These are phyloP conservation scores for Lachancea sp. DNA, from an alignment of 805 yeast species.

Conservation along the genomic window DNA sequence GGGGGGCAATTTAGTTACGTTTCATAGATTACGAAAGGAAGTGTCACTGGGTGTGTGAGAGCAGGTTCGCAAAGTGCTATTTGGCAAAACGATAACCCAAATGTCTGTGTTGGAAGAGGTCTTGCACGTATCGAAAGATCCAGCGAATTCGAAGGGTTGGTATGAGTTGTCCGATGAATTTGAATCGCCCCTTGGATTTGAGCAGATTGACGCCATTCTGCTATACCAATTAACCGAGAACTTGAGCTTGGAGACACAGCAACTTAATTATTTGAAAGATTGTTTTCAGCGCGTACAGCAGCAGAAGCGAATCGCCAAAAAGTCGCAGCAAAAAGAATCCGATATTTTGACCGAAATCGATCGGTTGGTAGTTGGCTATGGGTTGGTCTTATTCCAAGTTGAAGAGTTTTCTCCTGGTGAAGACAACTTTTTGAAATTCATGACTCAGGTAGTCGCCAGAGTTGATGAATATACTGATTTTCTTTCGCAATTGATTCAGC, in stretches of 20 bases:
- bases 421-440: slow-evolving; percentile 16
- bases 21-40: no score
- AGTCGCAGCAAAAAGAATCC: slow-evolving; percentile 36
- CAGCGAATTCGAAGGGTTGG: slow-evolving; percentile 9
- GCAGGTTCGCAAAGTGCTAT: no score
- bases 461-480: slow-evolving; percentile 38
- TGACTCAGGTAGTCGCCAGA: slow-evolving; percentile 27
- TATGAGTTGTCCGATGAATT: slow-evolving; percentile 12
- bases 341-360: slow-evolving; percentile 43
- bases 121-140: slow-evolving; percentile 20
- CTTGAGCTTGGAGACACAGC: slow-evolving; percentile 18
- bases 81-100: no score
- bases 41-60: no score
- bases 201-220: slow-evolving; percentile 27
- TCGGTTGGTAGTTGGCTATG: slow-evolving; percentile 43
- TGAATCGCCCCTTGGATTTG: slow-evolving; percentile 13
- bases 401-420: slow-evolving; percentile 42
- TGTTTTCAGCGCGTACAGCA: slow-evolving; percentile 28
- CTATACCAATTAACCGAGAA: slow-evolving; percentile 32
- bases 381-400: slow-evolving; percentile 59
- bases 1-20: no score
- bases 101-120: slow-evolving; percentile 27
- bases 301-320: slow-evolving; percentile 40
- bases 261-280: slow-evolving; percentile 25
- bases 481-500: slow-evolving; percentile 47